These are phyloP conservation scores for Cercospora brassicicola DNA, from an alignment of 2,329 filamentous ascomycete species.

Conservation along the genomic window DNA sequence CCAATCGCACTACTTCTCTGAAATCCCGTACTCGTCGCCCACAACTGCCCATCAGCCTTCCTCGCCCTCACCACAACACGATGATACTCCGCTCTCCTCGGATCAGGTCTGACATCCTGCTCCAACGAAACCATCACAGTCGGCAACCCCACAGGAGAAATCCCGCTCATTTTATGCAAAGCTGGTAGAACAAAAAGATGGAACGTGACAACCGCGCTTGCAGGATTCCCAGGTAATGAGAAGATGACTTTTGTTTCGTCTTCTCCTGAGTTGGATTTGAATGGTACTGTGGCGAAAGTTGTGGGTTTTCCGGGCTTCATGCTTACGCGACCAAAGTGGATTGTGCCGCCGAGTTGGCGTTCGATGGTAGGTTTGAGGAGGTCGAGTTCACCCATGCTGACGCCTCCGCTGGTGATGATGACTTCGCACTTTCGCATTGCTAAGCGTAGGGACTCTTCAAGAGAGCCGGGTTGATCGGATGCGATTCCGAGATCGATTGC, in stretches of 20 bases:
- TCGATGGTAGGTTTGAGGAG: slow-evolving; percentile 96
- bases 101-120: slow-evolving; percentile 73
- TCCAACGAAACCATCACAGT: slow-evolving; percentile 69
- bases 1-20: slow-evolving; percentile 89
- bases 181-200: slow-evolving; percentile 91
- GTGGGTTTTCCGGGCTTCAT: slow-evolving; percentile 99
- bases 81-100: slow-evolving; percentile 81
- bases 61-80: slow-evolving; percentile 70
- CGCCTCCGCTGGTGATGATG: slow-evolving; percentile 87
- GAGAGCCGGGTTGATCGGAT: slow-evolving; percentile 66
- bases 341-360: slow-evolving; percentile 80
- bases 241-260: slow-evolving; percentile 75
- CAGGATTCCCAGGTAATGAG: slow-evolving; percentile 89
- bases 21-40: slow-evolving; percentile 79
- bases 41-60: slow-evolving; percentile 62
- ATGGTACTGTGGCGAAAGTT: slow-evolving; percentile 86
- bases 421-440: slow-evolving; percentile 75
- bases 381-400: slow-evolving; percentile 97
- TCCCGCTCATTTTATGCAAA: slow-evolving; percentile 73
- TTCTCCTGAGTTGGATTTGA: slow-evolving; percentile 55
- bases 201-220: slow-evolving; percentile 87
- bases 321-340: slow-evolving; percentile 91
- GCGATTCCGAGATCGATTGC: slow-evolving; percentile 85
- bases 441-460: slow-evolving; percentile 75
- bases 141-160: slow-evolving; percentile 67